Evolutionary conservation across 768 basidiomycete genomes (phyloP), one percentile per base, ranked within the genome.

Genomic region (Auricularia cornea): DNA sequence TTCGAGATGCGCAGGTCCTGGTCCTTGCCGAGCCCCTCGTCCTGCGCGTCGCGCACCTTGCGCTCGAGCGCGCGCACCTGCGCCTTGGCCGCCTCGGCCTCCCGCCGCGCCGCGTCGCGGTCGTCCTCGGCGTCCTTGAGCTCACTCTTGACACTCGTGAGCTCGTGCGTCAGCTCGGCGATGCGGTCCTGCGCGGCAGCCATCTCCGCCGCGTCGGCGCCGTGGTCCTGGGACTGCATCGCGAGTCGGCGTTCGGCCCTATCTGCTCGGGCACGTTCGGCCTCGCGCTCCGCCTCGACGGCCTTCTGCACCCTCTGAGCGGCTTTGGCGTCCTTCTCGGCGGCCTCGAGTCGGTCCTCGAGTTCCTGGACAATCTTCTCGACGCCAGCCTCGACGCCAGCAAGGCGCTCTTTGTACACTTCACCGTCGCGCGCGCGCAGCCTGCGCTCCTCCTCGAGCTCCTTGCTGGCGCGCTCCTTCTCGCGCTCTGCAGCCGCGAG

Each of bases 331-430:
- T 71, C 75, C 61, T 76, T 74, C 68, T 89, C 86, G 0, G 88
- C 83, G 38, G 74, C 77, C 51, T 75, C 76, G 2, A 83, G 68
- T 66, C 82, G 85, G 65, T 68, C 68, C 73, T 91, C 88, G 63
- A 93, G 73, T 59, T 84, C 83, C n/a, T 74, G 74, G 23, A 93
- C 77, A 63, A 92, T 86, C 10, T 75, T 83, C 40, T 83, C 81
- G 30, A 90, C 89, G 3, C 87, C 88, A 59, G 76, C 77, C 72
- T 91, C 86, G 10, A 90, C 87, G 64, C 90, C 89, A 10, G 66
- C 68, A 84, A 92, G 89, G 54, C 87, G 79, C 60, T 82, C 83
- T 67, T 83, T 84, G 85, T 87, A 92, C 52, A 84, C 75, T 31
- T 85, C 84, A 65, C 86, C 88, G 69, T 91, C 89, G 60, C 78